A percentile compares a stretch with the other conserved stretches of the same genome.
These are phyloP conservation scores for Persicaria tinctoria DNA, from an alignment of 148 eudicot species.

Conservation along the genomic window DNA sequence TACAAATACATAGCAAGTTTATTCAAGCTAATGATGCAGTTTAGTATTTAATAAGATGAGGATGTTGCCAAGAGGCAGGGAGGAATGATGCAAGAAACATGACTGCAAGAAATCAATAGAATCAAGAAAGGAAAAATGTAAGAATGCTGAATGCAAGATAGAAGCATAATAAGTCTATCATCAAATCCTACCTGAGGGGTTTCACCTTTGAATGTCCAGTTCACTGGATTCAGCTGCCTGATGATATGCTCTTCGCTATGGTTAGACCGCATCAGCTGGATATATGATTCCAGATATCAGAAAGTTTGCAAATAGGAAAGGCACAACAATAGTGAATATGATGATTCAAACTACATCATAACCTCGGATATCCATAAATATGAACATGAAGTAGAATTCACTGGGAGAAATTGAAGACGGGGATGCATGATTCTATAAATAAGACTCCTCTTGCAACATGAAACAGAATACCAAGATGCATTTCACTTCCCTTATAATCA, in stretches of 20 bases:
- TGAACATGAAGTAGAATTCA: not conserved
- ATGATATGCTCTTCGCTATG: conserved; percentile 56
- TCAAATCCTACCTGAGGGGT: conserved; percentile 50
- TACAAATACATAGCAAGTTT: not conserved
- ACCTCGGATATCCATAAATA: not conserved
- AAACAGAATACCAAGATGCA: not conserved
- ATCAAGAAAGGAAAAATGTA: not conserved
- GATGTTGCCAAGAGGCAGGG: no score
- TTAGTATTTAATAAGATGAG: not conserved
- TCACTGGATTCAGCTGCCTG: conserved; percentile 55
- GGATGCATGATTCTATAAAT: not conserved
- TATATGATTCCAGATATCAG: conserved; percentile 8
- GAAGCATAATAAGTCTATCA: not conserved
- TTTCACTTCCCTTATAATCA: not conserved
- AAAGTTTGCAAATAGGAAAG: not conserved
- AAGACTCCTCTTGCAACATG: not conserved
- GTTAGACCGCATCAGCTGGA: conserved; percentile 77
- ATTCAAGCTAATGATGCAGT: not conserved
- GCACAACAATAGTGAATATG: not conserved
- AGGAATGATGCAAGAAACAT: not conserved
- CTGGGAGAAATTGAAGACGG: not conserved
- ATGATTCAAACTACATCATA: not conserved
- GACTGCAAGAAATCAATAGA: not conserved
- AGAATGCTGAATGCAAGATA: not conserved
- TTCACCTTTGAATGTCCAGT: conserved; percentile 48